A percentile compares a stretch with the other conserved stretches of the same genome.
These are phyloP conservation scores for Ophiostoma australiae DNA, from an alignment of 2,329 filamentous ascomycete species.

Conservation along the genomic window DNA sequence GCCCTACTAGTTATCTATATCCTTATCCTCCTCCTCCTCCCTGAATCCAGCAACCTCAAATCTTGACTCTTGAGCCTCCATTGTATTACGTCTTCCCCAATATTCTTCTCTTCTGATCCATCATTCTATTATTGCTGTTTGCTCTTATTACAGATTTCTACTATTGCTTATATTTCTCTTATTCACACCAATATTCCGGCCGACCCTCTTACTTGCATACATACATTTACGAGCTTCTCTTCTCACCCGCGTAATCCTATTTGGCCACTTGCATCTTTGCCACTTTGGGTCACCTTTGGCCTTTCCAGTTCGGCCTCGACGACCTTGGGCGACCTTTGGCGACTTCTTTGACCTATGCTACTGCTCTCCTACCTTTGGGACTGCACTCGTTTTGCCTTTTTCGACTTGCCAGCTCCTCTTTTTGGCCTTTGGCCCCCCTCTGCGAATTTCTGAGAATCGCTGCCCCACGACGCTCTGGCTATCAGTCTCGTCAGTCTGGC, in stretches of 20 bases:
- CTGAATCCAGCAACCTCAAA: background rate
- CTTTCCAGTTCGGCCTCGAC: background rate
- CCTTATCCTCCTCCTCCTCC: background rate
- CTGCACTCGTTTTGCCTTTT: background rate
- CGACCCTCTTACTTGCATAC: slow-evolving; percentile 15
- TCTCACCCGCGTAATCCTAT: background rate
- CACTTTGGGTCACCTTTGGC: slow-evolving; percentile 5
- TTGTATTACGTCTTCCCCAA: background rate
- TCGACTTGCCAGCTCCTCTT: slow-evolving; percentile 12
- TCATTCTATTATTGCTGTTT: background rate
- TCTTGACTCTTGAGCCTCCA: background rate
- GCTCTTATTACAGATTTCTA: background rate
- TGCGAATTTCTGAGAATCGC: slow-evolving; percentile 12
- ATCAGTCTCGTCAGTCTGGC: background rate
- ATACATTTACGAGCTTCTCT: background rate
- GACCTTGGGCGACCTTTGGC: background rate
- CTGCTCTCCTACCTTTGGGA: too few species aligned
- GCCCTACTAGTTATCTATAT: background rate
- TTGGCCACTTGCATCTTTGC: slow-evolving; percentile 13
- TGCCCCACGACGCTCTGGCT: slow-evolving; percentile 3
- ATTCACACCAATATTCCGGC: background rate
- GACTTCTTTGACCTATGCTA: background rate
- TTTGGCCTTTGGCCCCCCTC: background rate
- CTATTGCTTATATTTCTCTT: background rate
- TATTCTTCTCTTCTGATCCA: background rate